Evolutionary conservation across 345 rosid genomes (phyloP), one percentile per base, ranked within the genome.

Genomic region (Sisymbrium irio): DNA sequence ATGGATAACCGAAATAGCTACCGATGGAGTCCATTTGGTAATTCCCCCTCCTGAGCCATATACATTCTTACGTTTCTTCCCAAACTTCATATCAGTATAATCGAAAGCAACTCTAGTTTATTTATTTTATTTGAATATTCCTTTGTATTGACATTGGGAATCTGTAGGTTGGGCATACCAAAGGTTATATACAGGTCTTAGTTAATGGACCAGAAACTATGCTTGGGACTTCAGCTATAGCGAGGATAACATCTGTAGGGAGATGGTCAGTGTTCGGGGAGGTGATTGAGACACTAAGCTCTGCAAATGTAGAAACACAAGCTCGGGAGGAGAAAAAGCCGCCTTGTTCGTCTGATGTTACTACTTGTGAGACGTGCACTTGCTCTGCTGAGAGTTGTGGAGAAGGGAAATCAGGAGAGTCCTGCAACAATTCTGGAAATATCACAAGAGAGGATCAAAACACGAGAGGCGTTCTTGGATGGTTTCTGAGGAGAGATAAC

Each of bases 221-320:
- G 88, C 83, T 88, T 57, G 97, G 97, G 28, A 71, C 84, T 71
- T 86, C 97, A 66, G 97, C 88, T 28, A 82, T 88, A 39, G 96
- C 76, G 61, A 95, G 85, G 89, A 92, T 92, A 85, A 88, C 96
- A 60, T 86, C 97, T 3, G 89, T 86, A 3, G 97, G 96, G 76
- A 86, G 97, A 84, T 95, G 97, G 99, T 92, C 96, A 10, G 93
- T 89, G 64, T 89, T 92, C 15, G 97, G 93, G 33, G 88, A 92
- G 55, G 92, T 90, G 61, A 88, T 88, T 28, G 87, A 95, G 77
- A 77, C 74, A 57, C 58, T 88, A 37, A 67, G 39, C 79, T 75
- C 71, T 68, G 8, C 36, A 56, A 65, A 73, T 62, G 61, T 74
- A 73, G 60, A 50, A 28, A 64, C 40, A 74, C 60, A 77, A 2